Conservation (phyloP, 768 basidiomycete genomes). For the Macrolepiota albuminosa region DNA sequence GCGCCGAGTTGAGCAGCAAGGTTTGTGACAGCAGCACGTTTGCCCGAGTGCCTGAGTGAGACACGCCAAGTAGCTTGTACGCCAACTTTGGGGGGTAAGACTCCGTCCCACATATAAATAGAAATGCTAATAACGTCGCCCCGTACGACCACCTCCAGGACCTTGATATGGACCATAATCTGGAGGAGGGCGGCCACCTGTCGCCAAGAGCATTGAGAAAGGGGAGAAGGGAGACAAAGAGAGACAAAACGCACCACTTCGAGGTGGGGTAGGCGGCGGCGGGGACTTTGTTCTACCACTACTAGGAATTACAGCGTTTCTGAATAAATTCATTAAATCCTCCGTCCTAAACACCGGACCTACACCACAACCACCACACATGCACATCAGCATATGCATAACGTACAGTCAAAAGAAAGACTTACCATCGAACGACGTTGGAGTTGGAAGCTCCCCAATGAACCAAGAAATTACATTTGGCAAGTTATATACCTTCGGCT, state of each 20-base stretch:
- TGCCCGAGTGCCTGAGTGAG: not conserved
- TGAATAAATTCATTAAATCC: slow-evolving; percentile 82
- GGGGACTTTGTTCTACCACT: slow-evolving; percentile 50
- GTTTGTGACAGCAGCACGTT: not conserved
- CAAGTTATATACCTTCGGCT: slow-evolving; percentile 1
- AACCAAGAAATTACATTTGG: slow-evolving; percentile 14
- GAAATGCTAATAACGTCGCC: slow-evolving; percentile 18
- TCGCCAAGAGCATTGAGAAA: not conserved
- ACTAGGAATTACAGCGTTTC: slow-evolving; percentile 76
- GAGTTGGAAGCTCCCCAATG: slow-evolving; percentile 9
- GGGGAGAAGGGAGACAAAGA: not conserved
- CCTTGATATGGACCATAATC: slow-evolving; percentile 87
- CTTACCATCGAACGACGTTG: slow-evolving; percentile 1
- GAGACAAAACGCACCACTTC: slow-evolving; percentile 33
- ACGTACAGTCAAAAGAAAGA: not conserved
- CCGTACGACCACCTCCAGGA: slow-evolving; percentile 37
- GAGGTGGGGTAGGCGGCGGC: slow-evolving; percentile 50
- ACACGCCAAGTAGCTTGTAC: not conserved
- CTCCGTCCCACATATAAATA: not conserved
- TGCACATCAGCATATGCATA: not conserved
- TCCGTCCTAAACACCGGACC: slow-evolving; percentile 90
- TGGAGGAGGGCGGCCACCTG: slow-evolving; percentile 72
- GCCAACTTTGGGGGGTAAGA: not conserved
- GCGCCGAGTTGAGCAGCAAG: not conserved
- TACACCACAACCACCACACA: slow-evolving; percentile 21